Evolutionary conservation across 331 rosid genomes (phyloP).

Genomic region (Acacia concinna): DNA sequence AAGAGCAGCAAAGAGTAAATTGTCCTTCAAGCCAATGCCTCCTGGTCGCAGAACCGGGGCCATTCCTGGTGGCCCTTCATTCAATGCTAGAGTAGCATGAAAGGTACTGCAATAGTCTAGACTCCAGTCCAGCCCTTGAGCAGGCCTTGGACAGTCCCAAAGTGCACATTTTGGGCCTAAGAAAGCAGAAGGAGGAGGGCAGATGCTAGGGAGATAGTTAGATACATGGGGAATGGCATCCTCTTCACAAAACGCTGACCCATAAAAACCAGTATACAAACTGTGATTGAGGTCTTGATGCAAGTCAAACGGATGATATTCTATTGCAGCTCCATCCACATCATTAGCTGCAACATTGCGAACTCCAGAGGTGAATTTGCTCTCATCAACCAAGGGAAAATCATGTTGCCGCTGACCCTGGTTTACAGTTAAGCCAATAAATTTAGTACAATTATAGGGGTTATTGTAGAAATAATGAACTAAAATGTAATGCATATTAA

Average conservation of each 20-base stretch:
- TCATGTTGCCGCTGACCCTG: slow-evolving; percentile 67
- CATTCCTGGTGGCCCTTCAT: slow-evolving; percentile 99
- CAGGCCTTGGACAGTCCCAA: slow-evolving; percentile 99
- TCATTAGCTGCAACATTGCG: slow-evolving; percentile 50
- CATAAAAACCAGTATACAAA: slow-evolving; percentile 56
- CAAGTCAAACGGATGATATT: slow-evolving; percentile 71
- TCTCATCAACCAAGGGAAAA: slow-evolving; percentile 61
- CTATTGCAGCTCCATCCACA: slow-evolving; percentile 66
- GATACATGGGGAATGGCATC: slow-evolving; percentile 65
- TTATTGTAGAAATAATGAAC: slow-evolving; percentile 2
- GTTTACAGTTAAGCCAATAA: slow-evolving; percentile 56
- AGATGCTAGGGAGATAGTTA: slow-evolving; percentile 77
- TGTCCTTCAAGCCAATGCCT: slow-evolving; percentile 95
- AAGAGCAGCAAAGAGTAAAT: slow-evolving; percentile 86
- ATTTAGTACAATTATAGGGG: slow-evolving; percentile 33
- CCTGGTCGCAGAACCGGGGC: slow-evolving; percentile 96
- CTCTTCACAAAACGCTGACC: slow-evolving; percentile 54
- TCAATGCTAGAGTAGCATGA: slow-evolving; percentile 89
- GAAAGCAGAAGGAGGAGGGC: slow-evolving; percentile 98
- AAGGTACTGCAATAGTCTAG: slow-evolving; percentile 94
- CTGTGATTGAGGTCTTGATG: slow-evolving; percentile 58
- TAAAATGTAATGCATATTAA: neutral
- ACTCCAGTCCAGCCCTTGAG: slow-evolving; percentile 89
- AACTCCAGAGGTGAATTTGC: slow-evolving; percentile 64
- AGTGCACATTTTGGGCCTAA: slow-evolving; percentile 98